These are phyloP conservation scores for Tetracladium setigerum DNA, from an alignment of 495 filamentous ascomycete species.

Conservation along the genomic window DNA sequence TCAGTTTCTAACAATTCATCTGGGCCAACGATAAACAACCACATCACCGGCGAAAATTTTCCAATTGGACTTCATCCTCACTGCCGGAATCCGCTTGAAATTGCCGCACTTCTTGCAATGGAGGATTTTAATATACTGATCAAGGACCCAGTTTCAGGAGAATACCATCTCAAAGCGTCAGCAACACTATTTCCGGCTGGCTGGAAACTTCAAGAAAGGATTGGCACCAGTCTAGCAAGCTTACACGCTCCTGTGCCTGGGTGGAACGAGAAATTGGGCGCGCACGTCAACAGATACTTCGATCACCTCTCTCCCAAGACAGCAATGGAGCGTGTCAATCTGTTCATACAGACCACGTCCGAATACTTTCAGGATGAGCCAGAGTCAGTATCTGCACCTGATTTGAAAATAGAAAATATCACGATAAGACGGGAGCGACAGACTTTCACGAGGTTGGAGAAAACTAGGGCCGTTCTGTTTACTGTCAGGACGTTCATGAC, in stretches of 20 bases:
- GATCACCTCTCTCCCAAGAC: constrained; percentile 35
- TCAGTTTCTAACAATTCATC: constrained; percentile 13
- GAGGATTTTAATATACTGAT: constrained; percentile 50
- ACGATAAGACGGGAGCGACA: constrained; percentile 47
- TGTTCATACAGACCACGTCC: constrained; percentile 43
- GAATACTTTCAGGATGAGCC: constrained; percentile 35
- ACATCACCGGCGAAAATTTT: constrained; percentile 42
- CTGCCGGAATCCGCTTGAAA: constrained; percentile 41
- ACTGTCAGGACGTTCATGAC: constrained; percentile 47
- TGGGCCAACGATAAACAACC: constrained; percentile 34
- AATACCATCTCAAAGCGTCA: constrained; percentile 42
- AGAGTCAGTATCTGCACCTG: constrained; percentile 31
- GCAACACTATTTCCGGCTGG: constrained; percentile 51
- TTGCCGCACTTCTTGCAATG: constrained; percentile 48
- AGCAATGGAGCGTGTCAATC: constrained; percentile 46
- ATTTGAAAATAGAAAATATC: constrained; percentile 33
- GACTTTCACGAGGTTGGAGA: constrained; percentile 44
- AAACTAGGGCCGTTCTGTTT: constrained; percentile 41
- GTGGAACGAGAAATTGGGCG: constrained; percentile 46
- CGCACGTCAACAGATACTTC: constrained; percentile 46
- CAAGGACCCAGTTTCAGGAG: constrained; percentile 38
- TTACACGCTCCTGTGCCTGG: constrained; percentile 44
- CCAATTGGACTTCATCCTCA: constrained; percentile 17
- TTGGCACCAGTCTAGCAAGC: constrained; percentile 45
- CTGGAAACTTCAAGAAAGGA: constrained; percentile 47